Evolutionary conservation across 2,329 filamentous ascomycete genomes (phyloP), one percentile per base, ranked within the genome.

Genomic region (Fusarium pininemorale): DNA sequence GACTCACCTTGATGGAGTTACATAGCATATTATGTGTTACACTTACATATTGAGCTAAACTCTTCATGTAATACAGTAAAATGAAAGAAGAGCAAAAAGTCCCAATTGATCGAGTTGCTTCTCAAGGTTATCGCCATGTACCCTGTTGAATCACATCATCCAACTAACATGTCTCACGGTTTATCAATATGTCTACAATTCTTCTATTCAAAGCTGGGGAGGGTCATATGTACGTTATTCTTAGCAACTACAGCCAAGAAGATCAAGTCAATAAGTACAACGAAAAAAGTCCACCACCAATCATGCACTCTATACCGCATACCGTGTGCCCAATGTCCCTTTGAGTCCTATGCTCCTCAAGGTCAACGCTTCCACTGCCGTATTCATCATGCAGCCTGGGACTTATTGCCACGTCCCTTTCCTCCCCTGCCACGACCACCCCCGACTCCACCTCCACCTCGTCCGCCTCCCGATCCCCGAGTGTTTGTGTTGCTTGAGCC

Each of bases 331-430:
- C 16, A 53, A 61, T 41, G 38, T 50, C 47, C 55, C 54, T 41
- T 66, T 66, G 65, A 77, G 73, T 75, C 50, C 68, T 75, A 75
- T 74, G 48, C 42, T 67, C 62, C 68, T 72, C 75, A 65, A 70
- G 32, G 38, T 44, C 63, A 64, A 71, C 41, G 42, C 54, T 55
- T 14, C n/a, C 30, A 44, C 38, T 45, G 11, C 39, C 22, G 28
- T 39, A 53, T 37, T 53, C 50, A 26, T 73, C 71, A 61, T 50
- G 64, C 38, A 51, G 54, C 30, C 51, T 66, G 53, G 15, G 72
- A 15, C 48, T 76, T 73, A 26, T 66, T 70, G 38, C 77, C 77
- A 68, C 77, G 72, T 55, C 69, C 70, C 66, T 69, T 78, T 20
- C 57, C 64, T 48, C 76, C 73, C 70, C 65, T 77, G 38, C 75